Evolutionary conservation across 2,329 filamentous ascomycete genomes (phyloP).

Genomic region (Botryotinia narcissicola): DNA sequence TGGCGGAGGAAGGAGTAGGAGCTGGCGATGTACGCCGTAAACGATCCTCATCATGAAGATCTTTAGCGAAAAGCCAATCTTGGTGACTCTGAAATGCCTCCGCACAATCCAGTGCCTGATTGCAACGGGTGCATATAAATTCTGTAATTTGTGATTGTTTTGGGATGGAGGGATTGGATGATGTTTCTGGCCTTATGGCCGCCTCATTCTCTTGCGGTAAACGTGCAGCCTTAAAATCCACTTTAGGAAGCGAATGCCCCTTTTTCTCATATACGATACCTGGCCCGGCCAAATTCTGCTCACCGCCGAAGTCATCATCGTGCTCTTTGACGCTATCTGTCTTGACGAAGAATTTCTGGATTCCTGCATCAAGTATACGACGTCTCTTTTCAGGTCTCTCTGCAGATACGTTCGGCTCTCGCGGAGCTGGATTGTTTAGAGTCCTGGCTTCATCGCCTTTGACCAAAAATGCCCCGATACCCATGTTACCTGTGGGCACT

Average conservation of each 20-base stretch:
- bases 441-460: conserved; percentile 65
- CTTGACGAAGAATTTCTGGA: conserved; percentile 37
- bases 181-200: conserved; percentile 32
- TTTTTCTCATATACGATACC: conserved; percentile 24
- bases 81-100: conserved; percentile 71
- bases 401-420: conserved; percentile 25
- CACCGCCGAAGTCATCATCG: conserved; percentile 35
- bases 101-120: conserved; percentile 53
- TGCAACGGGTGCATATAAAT: conserved; percentile 63
- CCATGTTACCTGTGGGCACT: conserved; percentile 70
- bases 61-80: conserved; percentile 93
- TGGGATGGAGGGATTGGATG: conserved; percentile 32
- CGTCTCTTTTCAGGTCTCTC: conserved; percentile 38
- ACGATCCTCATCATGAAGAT: conserved; percentile 60
- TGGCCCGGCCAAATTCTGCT: conserved; percentile 27
- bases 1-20: conserved; percentile 36
- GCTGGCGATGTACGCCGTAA: conserved; percentile 14
- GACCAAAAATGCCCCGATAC: conserved; percentile 83
- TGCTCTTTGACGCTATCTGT: conserved; percentile 33
- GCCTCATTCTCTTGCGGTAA: conserved; percentile 32
- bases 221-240: conserved; percentile 21
- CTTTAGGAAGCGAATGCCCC: conserved; percentile 9
- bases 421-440: conserved; percentile 41
- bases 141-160: conserved; percentile 41
- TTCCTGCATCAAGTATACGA: conserved; percentile 33